Conservation (phyloP, 2,329 filamentous ascomycete genomes). For the Stagonosporopsis vannaccii region DNA sequence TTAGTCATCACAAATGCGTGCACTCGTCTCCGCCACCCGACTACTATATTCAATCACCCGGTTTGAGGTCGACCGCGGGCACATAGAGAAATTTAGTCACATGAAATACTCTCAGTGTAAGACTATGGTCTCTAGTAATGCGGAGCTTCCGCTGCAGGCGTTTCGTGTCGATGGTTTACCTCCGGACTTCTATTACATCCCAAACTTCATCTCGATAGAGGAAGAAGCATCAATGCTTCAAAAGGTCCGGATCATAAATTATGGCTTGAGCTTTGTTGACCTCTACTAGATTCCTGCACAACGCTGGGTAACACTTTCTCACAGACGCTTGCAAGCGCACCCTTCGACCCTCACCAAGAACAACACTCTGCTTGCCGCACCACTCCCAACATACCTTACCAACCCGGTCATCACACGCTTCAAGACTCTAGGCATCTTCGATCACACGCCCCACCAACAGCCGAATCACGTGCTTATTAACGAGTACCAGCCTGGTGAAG, state of each 20-base stretch:
- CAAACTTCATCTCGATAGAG: constrained; percentile 78
- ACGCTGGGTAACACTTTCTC: constrained; percentile 86
- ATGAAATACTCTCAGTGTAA: not conserved
- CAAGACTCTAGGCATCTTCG: constrained; percentile 59
- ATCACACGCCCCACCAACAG: constrained; percentile 71
- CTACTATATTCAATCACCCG: no score
- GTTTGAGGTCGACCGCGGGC: no score
- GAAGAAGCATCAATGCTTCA: constrained; percentile 76
- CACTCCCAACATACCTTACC: constrained; percentile 78
- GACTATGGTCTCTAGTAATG: not conserved
- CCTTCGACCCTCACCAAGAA: constrained; percentile 78
- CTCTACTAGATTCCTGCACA: constrained; percentile 54
- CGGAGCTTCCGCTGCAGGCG: constrained; percentile 10
- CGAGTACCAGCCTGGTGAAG: constrained; percentile 84
- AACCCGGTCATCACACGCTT: constrained; percentile 71
- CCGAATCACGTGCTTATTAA: constrained; percentile 96
- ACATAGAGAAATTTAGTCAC: no score
- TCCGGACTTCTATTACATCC: constrained; percentile 78
- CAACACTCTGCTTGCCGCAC: constrained; percentile 75
- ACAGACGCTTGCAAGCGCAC: constrained; percentile 88
- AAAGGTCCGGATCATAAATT: constrained; percentile 61
- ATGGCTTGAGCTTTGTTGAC: not conserved
- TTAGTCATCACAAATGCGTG: not conserved
- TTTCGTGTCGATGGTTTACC: constrained; percentile 64
- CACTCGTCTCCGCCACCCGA: not conserved